phyloP scores from a whole-genome alignment of 345 rosid species.

The Gossypium thurberi region DNA sequence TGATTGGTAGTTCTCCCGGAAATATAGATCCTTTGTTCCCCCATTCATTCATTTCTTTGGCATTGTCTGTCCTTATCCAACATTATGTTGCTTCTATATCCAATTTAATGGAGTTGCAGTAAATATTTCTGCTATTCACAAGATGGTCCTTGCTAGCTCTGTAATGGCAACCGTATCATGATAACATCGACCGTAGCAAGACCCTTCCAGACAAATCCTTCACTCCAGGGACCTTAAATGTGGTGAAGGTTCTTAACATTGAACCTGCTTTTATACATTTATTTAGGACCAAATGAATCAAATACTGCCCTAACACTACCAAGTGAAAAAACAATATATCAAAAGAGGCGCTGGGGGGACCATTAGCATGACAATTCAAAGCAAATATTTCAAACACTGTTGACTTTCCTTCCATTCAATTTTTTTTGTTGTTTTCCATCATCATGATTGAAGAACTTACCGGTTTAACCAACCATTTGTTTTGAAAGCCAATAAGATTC shows the following conservation, averaged over 20 bases:
- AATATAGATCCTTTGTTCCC: neutral
- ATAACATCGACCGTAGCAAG: neutral
- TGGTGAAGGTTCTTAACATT: neutral
- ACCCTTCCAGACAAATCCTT: neutral
- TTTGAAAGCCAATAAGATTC: too few relatives aligned
- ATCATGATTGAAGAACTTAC: neutral
- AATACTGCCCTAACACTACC: neutral
- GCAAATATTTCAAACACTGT: neutral
- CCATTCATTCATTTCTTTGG: neutral
- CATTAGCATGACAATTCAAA: conserved; percentile 4
- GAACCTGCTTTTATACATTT: neutral
- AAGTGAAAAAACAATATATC: neutral
- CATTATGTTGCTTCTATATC: neutral
- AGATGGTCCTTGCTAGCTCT: neutral
- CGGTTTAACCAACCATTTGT: neutral
- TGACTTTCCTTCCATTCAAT: neutral
- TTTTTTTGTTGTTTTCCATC: neutral
- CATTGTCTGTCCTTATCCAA: neutral
- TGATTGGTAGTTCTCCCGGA: neutral
- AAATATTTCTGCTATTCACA: neutral
- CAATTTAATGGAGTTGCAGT: neutral
- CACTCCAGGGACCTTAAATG: neutral
- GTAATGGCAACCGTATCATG: neutral
- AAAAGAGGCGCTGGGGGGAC: neutral
- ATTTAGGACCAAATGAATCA: neutral